Evolutionary conservation across 106 monocot species (phyloP).

Genomic region (Dendrobium nobile): DNA sequence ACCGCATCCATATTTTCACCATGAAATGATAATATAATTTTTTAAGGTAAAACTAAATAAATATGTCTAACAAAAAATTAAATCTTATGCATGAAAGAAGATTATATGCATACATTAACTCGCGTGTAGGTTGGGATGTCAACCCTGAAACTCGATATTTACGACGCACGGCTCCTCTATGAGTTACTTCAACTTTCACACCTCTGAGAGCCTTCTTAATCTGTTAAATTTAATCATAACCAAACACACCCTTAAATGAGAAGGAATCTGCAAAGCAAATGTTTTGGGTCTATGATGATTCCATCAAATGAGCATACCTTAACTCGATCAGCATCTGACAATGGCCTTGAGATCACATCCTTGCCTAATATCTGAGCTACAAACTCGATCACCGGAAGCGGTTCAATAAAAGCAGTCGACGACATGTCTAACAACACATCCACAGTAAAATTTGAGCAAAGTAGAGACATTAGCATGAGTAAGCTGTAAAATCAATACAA

Average conservation of each 20-base stretch:
- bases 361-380: slow-evolving; percentile 70
- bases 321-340: slow-evolving; percentile 81
- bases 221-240: slow-evolving; percentile 26
- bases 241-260: background rate
- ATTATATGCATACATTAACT: slow-evolving; percentile 48
- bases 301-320: slow-evolving; percentile 41
- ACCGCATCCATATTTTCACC: background rate
- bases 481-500: background rate
- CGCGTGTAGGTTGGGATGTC: slow-evolving; percentile 76
- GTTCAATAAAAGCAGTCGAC: slow-evolving; percentile 85
- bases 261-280: background rate
- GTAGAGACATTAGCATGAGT: background rate
- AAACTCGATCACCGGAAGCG: slow-evolving; percentile 88
- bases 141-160: slow-evolving; percentile 78
- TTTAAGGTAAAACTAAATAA: background rate
- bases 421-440: slow-evolving; percentile 61
- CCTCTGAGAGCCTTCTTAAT: slow-evolving; percentile 87
- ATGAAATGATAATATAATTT: background rate
- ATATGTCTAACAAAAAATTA: background rate
- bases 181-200: slow-evolving; percentile 91
- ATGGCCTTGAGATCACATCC: slow-evolving; percentile 61
- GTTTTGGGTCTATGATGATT: background rate
- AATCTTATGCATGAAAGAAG: background rate
- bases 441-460: background rate
- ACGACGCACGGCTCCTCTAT: slow-evolving; percentile 73